Evolutionary conservation across 2,329 filamentous ascomycete genomes (phyloP), one percentile per base, ranked within the genome.

Genomic region (Aspergillus brasiliensis): DNA sequence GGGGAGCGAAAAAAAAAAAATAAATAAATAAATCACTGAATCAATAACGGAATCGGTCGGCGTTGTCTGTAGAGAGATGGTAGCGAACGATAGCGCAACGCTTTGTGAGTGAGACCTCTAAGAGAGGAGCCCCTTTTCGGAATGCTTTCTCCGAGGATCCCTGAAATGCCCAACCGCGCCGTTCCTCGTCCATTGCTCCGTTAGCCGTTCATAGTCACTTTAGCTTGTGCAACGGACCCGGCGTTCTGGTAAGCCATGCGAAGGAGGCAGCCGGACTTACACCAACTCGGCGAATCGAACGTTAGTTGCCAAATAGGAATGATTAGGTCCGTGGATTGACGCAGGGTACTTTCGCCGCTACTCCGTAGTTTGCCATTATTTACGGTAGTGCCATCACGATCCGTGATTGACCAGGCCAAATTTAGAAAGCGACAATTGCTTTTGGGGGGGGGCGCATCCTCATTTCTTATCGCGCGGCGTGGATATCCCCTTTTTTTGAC

Each of bases 181-280:
- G 46, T 49, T 49, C 28, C 46, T 8, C 25, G 8, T 21, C 25
- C 15, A 31, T 31, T 27, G n/a, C 46, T 15, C 46, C 25, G n/a
- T 31, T 17, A 19, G 46, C 44, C 21, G 44, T 48, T 28, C 44
- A 48, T 49, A 49, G 15, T 49, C 27, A 31, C 34, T 34, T 46
- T 55, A 31, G 25, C n/a, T 40, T 55, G 52, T 46, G 52, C 37
- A 42, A 31, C 23, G 21, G 42, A 47, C 60, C 64, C 64, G 52
- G 25, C 53, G 60, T 52, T 56, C 17, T 65, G 64, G 64, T 62
- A 61, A 57, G 19, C 54, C 57, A 62, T 60, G 56, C 46, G 57
- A 54, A 60, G 56, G 51, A 60, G 63, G 52, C 52, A 55, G 52
- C 52, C 38, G 42, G 52, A 44, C 52, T 28, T 40, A 11, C 21